These are phyloP conservation scores for Rhizophora apiculata DNA, from an alignment of 345 rosid genomes.

Conservation along the genomic window DNA sequence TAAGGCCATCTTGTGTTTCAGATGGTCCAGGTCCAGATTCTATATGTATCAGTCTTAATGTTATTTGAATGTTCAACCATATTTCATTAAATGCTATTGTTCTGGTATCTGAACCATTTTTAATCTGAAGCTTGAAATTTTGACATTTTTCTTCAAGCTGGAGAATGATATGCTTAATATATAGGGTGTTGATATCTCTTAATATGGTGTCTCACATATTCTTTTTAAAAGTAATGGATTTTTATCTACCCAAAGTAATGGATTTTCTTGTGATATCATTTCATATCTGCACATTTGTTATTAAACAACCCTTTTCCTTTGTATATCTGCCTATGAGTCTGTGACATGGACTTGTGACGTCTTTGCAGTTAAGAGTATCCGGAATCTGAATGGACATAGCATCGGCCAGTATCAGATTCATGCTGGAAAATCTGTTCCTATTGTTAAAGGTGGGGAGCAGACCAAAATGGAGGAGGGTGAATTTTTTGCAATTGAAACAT, in stretches of 20 bases:
- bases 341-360: slow-evolving; percentile 6
- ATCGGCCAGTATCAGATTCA: slow-evolving; percentile 85
- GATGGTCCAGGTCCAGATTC: no score
- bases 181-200: no score
- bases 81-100: no score
- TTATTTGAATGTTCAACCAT: no score
- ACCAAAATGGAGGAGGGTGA: slow-evolving; percentile 99
- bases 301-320: background rate
- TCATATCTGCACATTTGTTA: background rate
- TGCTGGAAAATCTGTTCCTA: slow-evolving; percentile 94
- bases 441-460: slow-evolving; percentile 96
- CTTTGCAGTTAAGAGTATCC: slow-evolving; percentile 75
- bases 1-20: no score
- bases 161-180: no score
- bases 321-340: background rate
- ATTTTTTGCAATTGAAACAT: slow-evolving; percentile 91
- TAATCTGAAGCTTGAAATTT: no score
- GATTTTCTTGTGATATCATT: background rate
- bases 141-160: no score
- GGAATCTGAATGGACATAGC: slow-evolving; percentile 89
- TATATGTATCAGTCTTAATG: no score
- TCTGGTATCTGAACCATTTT: no score
- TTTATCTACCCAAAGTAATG: background rate
- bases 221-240: background rate
- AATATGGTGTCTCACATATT: background rate